These are phyloP conservation scores for Xylariales sp. DNA, from an alignment of 2,329 filamentous ascomycete species.

Conservation along the genomic window DNA sequence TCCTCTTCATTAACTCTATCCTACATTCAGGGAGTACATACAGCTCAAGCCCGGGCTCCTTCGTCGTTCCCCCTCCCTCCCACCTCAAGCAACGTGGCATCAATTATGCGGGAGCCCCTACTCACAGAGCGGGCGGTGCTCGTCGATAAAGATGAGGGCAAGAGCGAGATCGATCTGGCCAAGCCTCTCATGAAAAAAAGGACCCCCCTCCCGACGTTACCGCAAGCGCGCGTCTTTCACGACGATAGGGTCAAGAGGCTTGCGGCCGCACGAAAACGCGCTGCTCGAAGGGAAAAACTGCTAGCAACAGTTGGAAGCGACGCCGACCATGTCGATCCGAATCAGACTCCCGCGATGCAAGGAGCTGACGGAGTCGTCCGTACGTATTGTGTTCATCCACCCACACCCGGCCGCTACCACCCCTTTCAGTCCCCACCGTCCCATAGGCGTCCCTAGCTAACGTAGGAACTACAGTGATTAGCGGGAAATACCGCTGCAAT, in stretches of 20 bases:
- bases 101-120: background rate
- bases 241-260: background rate
- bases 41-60: too few species aligned
- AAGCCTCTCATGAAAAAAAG: background rate
- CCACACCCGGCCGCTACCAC: too few species aligned
- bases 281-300: background rate
- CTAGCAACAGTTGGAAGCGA: background rate
- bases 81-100: background rate
- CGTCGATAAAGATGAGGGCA: background rate
- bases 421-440: too few species aligned
- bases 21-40: too few species aligned
- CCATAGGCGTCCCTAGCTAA: background rate
- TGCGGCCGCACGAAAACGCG: background rate
- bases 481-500: slow-evolving; percentile 24
- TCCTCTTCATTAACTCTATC: background rate
- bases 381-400: slow-evolving; percentile 2
- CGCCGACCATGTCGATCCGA: background rate
- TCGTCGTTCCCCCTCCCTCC: background rate
- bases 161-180: background rate
- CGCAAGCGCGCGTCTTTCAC: too few species aligned
- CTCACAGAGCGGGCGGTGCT: background rate
- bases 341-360: background rate
- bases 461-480: slow-evolving; percentile 5
- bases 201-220: slow-evolving; percentile 5
- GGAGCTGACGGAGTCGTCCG: slow-evolving; percentile 15